phyloP scores from a whole-genome alignment of 1,284 basidiomycete genomes.

The Mycena sp. region DNA sequence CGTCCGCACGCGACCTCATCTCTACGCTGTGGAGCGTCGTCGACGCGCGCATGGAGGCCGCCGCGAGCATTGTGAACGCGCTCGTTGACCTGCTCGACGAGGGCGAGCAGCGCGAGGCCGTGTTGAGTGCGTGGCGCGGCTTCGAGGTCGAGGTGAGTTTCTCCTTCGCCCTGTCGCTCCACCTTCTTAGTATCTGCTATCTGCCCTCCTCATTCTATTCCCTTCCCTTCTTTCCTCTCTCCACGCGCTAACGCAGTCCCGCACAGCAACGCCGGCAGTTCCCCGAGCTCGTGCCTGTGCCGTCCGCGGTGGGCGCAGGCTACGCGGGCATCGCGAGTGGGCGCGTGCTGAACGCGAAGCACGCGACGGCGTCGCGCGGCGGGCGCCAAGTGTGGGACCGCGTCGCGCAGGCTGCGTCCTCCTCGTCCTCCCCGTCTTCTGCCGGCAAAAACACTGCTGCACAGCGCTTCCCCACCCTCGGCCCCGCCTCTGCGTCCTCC shows the following conservation, averaged over 20 bases:
- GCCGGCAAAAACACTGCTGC: constrained; percentile 35
- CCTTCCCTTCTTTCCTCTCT: constrained; percentile 16
- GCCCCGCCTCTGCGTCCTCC: constrained; percentile 38
- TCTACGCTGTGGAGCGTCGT: constrained; percentile 89
- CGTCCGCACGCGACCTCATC: constrained; percentile 85
- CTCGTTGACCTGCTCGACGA: constrained; percentile 87
- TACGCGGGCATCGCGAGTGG: constrained; percentile 85
- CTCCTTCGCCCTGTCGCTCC: neutral
- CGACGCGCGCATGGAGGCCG: constrained; percentile 80
- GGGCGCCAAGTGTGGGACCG: constrained; percentile 77
- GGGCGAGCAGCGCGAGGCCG: constrained; percentile 82
- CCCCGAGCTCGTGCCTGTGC: constrained; percentile 77
- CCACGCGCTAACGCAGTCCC: too few species aligned
- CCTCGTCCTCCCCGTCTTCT: constrained; percentile 53
- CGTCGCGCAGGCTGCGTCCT: constrained; percentile 85
- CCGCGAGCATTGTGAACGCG: constrained; percentile 80
- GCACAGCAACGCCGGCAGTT: constrained; percentile 88
- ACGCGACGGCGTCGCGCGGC: constrained; percentile 69
- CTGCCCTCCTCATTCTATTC: neutral
- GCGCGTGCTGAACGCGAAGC: constrained; percentile 85
- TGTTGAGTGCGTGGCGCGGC: constrained; percentile 83
- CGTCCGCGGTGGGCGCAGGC: constrained; percentile 66
- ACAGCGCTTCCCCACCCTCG: constrained; percentile 59
- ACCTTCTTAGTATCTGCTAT: constrained; percentile 7
- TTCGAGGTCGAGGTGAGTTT: constrained; percentile 82